A percentile compares a stretch with the other conserved stretches of the same genome.
phyloP scores from a whole-genome alignment of 495 filamentous ascomycete species.

The Neurospora pannonica region DNA sequence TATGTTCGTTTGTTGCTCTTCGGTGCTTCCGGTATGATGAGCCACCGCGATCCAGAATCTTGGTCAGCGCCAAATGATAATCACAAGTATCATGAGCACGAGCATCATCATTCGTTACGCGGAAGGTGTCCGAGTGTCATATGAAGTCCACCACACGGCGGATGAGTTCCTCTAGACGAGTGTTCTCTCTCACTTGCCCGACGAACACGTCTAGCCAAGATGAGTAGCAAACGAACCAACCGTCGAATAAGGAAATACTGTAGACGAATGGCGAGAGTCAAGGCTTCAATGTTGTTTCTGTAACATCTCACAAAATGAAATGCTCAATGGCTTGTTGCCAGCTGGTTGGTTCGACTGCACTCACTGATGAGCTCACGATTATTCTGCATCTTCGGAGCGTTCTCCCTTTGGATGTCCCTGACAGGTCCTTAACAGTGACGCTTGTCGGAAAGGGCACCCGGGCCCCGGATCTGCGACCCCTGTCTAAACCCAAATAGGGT shows the following conservation, averaged over 20 bases:
- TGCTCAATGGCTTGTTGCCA: background rate
- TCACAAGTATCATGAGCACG: background rate
- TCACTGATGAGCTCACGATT: background rate
- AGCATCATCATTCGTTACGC: background rate
- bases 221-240: background rate
- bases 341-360: background rate
- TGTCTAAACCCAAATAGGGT: background rate
- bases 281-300: background rate
- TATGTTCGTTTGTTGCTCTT: background rate
- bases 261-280: background rate
- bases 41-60: background rate
- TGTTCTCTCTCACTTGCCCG: background rate
- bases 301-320: background rate
- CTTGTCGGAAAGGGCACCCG: constrained; percentile 9
- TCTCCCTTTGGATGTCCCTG: background rate
- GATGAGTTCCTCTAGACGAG: background rate
- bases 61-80: background rate
- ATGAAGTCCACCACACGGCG: background rate
- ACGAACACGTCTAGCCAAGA: background rate
- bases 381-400: background rate
- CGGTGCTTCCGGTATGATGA: background rate
- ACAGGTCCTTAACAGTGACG: background rate
- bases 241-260: background rate
- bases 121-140: background rate
- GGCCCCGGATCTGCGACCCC: constrained; percentile 9